Evolutionary conservation across 1,139 yeast genomes (phyloP).

Genomic region (Sugiyamaella paludigena): DNA sequence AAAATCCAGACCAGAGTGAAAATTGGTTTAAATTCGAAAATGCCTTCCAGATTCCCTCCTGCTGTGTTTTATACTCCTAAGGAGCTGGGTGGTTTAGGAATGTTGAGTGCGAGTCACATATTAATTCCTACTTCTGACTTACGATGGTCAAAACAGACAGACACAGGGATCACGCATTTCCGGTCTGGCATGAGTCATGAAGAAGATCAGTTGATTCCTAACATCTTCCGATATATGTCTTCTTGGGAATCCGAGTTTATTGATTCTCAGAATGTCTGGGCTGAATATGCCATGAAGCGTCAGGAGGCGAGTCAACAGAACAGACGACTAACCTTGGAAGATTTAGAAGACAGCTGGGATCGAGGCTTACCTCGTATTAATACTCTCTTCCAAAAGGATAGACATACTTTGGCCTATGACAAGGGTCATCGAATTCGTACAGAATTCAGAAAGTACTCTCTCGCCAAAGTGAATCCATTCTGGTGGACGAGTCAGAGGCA

Average conservation of each 20-base stretch:
- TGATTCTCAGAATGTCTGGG: constrained; percentile 97
- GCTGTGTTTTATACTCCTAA: constrained; percentile 98
- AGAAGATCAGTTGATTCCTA: constrained; percentile 76
- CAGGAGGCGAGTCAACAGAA: constrained; percentile 85
- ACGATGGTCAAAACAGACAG: constrained; percentile 90
- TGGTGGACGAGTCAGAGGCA: constrained; percentile 97
- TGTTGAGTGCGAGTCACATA: constrained; percentile 96
- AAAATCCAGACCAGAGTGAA: constrained; percentile 92
- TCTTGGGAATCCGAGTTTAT: constrained; percentile 96
- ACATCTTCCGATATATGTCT: constrained; percentile 85
- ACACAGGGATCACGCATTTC: constrained; percentile 92
- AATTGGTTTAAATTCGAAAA: constrained; percentile 91
- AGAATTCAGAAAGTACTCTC: constrained; percentile 70
- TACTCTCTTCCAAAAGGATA: constrained; percentile 90
- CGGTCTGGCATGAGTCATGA: constrained; percentile 91
- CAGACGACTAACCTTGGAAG: constrained; percentile 86
- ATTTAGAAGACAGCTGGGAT: constrained; percentile 92
- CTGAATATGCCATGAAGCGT: constrained; percentile 88
- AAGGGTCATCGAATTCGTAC: constrained; percentile 87
- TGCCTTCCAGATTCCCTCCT: constrained; percentile 99
- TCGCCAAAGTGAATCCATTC: constrained; percentile 77
- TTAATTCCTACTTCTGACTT: constrained; percentile 91
- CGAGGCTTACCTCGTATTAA: constrained; percentile 95
- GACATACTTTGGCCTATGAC: constrained; percentile 92
- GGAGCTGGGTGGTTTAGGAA: constrained; percentile 95